Percentiles rank a stretch among this genome's conserved stretches.
Evolutionary conservation across 768 basidiomycete genomes (phyloP).

Genomic region (Panellus pusillus): DNA sequence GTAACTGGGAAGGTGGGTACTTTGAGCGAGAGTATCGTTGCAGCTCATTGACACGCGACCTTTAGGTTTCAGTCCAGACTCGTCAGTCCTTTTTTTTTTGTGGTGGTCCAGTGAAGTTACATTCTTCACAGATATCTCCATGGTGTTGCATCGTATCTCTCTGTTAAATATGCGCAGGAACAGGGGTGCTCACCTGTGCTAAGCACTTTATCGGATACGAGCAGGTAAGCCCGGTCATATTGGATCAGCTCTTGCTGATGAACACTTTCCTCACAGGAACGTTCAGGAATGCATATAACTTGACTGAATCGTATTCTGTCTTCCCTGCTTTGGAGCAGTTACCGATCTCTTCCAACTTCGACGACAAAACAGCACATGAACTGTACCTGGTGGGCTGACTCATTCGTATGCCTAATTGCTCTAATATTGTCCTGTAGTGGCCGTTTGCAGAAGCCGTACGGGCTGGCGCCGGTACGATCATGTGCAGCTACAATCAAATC

Average conservation of each 20-base stretch:
- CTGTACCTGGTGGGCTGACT: constrained; percentile 1
- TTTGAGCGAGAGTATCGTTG: too few relatives aligned
- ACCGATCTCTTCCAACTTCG: constrained; percentile 11
- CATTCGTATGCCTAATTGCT: background rate
- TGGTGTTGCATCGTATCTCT: constrained; percentile 8
- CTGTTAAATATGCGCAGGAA: constrained; percentile 5
- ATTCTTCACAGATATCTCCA: constrained; percentile 1
- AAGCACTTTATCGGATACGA: constrained; percentile 12
- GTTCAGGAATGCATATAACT: constrained; percentile 5
- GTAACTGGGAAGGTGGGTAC: constrained; percentile 8
- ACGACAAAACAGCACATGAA: constrained; percentile 12
- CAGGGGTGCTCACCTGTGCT: constrained; percentile 10
- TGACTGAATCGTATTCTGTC: background rate
- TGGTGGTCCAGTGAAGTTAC: background rate
- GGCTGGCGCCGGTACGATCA: constrained; percentile 4
- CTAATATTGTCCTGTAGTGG: background rate
- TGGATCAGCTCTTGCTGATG: too few relatives aligned
- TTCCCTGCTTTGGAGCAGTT: constrained; percentile 10
- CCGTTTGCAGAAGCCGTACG: constrained; percentile 11
- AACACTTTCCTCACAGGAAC: background rate
- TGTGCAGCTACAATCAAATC: constrained; percentile 8
- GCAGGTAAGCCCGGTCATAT: background rate
- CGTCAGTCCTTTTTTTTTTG: background rate
- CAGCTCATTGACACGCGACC: background rate
- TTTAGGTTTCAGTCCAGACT: constrained; percentile 13